Evolutionary conservation across 164 flowering plant species (phyloP).

Genomic region (Vitis cinerea): DNA sequence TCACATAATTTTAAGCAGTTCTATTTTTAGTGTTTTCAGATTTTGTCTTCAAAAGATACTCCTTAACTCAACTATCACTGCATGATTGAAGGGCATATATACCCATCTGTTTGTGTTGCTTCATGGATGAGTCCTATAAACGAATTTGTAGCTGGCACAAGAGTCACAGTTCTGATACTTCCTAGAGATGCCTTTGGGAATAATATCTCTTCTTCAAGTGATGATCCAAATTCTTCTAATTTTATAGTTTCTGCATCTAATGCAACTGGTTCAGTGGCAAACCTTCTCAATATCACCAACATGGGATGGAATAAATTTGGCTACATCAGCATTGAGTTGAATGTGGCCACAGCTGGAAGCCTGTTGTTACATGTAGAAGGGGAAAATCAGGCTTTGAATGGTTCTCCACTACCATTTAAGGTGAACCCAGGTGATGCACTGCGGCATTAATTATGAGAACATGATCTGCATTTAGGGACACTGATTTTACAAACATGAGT

Average conservation of each 20-base stretch:
- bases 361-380: conserved; percentile 47
- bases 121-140: conserved; percentile 62
- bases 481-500: neutral
- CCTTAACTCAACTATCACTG: neutral
- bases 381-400: conserved; percentile 56
- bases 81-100: conserved; percentile 50
- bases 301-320: conserved; percentile 65
- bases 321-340: conserved; percentile 55
- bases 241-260: conserved; percentile 38
- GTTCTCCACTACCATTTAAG: conserved; percentile 70
- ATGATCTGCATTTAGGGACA: neutral
- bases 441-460: neutral
- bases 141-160: conserved; percentile 72
- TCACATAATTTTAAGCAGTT: too few species aligned
- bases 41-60: neutral
- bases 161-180: conserved; percentile 53
- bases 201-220: conserved; percentile 46
- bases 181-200: conserved; percentile 96
- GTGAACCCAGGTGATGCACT: conserved; percentile 75
- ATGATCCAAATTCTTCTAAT: conserved; percentile 27
- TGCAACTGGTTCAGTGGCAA: conserved; percentile 54
- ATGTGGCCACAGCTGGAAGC: conserved; percentile 51
- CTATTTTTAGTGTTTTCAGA: neutral
- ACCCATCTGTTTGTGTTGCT: conserved; percentile 63
- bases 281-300: conserved; percentile 35